Conservation (phyloP, 805 yeast species). For the Lipomyces lipofer region DNA sequence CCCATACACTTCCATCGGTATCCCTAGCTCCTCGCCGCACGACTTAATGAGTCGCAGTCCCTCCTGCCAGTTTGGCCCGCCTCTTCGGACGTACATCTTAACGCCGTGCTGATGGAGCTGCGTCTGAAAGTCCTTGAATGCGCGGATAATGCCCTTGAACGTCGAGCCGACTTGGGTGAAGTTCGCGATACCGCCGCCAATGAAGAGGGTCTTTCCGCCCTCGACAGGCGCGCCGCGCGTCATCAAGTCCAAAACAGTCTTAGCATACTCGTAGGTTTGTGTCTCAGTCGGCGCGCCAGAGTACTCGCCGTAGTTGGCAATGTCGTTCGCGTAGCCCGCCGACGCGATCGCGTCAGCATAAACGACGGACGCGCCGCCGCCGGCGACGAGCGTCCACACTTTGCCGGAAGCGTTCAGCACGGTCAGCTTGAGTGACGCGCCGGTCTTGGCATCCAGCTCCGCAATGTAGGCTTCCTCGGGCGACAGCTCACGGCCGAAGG, state of each 20-base stretch:
- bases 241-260: slow-evolving; percentile 50
- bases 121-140: slow-evolving; percentile 46
- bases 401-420: slow-evolving; percentile 47
- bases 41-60: slow-evolving; percentile 47
- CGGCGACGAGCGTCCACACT: slow-evolving; percentile 51
- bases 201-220: slow-evolving; percentile 46
- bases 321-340: slow-evolving; percentile 47
- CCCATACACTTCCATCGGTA: slow-evolving; percentile 51
- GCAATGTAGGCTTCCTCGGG: slow-evolving; percentile 51
- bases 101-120: slow-evolving; percentile 45
- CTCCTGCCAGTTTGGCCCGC: slow-evolving; percentile 54
- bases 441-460: slow-evolving; percentile 51
- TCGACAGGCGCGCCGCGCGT: slow-evolving; percentile 43
- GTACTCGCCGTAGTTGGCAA: slow-evolving; percentile 52
- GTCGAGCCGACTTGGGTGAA: slow-evolving; percentile 51
- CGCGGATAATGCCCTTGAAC: slow-evolving; percentile 52
- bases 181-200: slow-evolving; percentile 52
- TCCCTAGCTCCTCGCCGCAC: slow-evolving; percentile 48
- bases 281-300: slow-evolving; percentile 52
- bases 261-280: slow-evolving; percentile 50
- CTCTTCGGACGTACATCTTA: slow-evolving; percentile 47
- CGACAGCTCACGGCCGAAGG: slow-evolving; percentile 49
- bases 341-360: slow-evolving; percentile 52
- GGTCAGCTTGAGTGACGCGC: slow-evolving; percentile 49
- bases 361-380: slow-evolving; percentile 52